A percentile compares a stretch with the other conserved stretches of the same genome.
These are phyloP conservation scores for Psilocybe sp. DNA, from an alignment of 768 basidiomycete species.

Conservation along the genomic window DNA sequence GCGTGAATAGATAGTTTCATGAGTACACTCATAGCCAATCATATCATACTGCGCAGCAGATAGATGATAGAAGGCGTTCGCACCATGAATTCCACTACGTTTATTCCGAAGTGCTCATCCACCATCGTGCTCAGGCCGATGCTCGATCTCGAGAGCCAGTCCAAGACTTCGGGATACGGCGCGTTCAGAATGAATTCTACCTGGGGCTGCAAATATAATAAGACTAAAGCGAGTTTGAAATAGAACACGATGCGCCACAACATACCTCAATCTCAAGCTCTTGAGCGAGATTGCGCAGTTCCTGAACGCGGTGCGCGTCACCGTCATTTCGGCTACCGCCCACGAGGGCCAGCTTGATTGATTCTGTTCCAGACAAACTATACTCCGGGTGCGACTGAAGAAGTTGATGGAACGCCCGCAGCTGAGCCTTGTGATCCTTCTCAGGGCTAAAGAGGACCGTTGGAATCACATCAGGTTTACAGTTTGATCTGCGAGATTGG, in stretches of 20 bases:
- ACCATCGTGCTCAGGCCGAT: conserved; percentile 95
- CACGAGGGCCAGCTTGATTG: conserved; percentile 67
- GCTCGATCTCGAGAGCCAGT: conserved; percentile 70
- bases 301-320: conserved; percentile 69
- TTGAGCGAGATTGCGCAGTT: conserved; percentile 53
- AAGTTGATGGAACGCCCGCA: conserved; percentile 64
- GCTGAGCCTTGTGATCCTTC: conserved; percentile 86
- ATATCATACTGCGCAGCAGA: neutral
- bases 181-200: conserved; percentile 85
- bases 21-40: too few species aligned
- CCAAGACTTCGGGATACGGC: conserved; percentile 65
- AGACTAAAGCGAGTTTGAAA: conserved; percentile 3
- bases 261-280: conserved; percentile 66
- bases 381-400: conserved; percentile 61
- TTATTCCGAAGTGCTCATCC: conserved; percentile 98
- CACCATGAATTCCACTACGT: conserved; percentile 97
- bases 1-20: neutral
- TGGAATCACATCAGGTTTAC: neutral
- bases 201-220: conserved; percentile 43
- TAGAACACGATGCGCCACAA: conserved; percentile 2
- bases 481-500: neutral
- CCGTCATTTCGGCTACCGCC: conserved; percentile 82
- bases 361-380: conserved; percentile 18
- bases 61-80: conserved; percentile 16
- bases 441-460: conserved; percentile 63